Percentiles rank a stretch among this genome's conserved stretches.
phyloP scores from a whole-genome alignment of 2,329 filamentous ascomycete genomes.

The Claviceps sp. region DNA sequence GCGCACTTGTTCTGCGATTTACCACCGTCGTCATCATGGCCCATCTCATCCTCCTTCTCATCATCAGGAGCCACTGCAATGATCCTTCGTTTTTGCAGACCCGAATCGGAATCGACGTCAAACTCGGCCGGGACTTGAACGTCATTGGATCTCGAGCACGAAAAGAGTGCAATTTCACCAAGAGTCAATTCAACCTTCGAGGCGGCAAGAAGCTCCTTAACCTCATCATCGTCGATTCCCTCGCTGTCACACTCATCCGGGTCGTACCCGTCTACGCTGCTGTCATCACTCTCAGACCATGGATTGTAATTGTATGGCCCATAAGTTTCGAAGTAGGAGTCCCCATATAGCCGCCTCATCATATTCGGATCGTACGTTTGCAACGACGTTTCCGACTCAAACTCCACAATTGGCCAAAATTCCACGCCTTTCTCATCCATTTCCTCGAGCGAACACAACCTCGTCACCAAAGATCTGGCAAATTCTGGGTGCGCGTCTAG shows the following conservation, averaged over 20 bases:
- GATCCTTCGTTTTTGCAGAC: conserved; percentile 16
- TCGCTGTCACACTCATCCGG: conserved; percentile 25
- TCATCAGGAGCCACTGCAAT: conserved; percentile 14
- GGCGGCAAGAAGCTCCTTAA: conserved; percentile 12
- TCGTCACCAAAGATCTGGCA: too few relatives aligned
- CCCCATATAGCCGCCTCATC: conserved; percentile 5
- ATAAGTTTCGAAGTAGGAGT: background rate
- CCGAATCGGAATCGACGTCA: background rate
- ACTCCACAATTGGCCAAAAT: conserved; percentile 19
- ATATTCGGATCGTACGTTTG: conserved; percentile 5
- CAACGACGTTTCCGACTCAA: conserved; percentile 12
- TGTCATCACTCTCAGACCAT: background rate
- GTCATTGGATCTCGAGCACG: conserved; percentile 3
- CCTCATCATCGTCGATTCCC: conserved; percentile 23
- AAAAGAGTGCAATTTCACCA: background rate
- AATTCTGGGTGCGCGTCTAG: too few relatives aligned
- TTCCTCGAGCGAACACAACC: background rate
- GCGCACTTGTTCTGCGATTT: background rate
- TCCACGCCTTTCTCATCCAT: conserved; percentile 8
- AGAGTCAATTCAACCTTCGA: conserved; percentile 6
- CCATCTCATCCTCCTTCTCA: conserved; percentile 12
- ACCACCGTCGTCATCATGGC: conserved; percentile 14
- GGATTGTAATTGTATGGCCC: too few relatives aligned
- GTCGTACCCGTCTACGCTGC: conserved; percentile 6
- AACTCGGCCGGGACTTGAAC: conserved; percentile 3